Percentiles rank a stretch among this genome's conserved stretches.
These are phyloP conservation scores for Paratinospora sagittata DNA, from an alignment of 164 flowering plant species.

Conservation along the genomic window DNA sequence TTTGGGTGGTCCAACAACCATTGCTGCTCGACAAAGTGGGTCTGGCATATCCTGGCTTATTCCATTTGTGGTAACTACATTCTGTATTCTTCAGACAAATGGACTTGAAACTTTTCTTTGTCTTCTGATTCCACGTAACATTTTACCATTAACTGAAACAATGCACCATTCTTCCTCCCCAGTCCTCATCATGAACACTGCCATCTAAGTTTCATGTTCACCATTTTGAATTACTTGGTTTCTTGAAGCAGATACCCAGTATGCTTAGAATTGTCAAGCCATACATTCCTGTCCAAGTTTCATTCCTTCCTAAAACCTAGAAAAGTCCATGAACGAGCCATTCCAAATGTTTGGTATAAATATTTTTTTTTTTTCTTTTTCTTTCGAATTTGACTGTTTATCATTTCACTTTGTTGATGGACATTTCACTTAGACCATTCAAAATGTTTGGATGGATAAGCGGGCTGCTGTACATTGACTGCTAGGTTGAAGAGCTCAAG, in stretches of 20 bases:
- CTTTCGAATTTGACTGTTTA: not conserved
- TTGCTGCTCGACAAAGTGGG: constrained; percentile 99
- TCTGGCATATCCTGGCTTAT: constrained; percentile 91
- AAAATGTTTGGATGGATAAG: not conserved
- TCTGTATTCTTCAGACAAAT: too few species aligned
- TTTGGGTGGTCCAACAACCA: too few species aligned
- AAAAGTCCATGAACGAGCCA: too few species aligned
- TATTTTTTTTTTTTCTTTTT: not conserved
- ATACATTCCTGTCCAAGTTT: too few species aligned
- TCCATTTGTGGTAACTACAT: constrained; percentile 96
- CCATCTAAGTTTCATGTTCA: too few species aligned
- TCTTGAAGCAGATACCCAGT: too few species aligned
- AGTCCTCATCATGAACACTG: too few species aligned
- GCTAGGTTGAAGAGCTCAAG: not conserved
- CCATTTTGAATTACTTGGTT: too few species aligned
- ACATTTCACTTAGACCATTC: not conserved
- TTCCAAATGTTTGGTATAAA: not conserved
- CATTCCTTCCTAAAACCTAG: too few species aligned
- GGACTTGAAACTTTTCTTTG: not conserved
- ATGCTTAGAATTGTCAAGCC: too few species aligned
- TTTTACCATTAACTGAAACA: not conserved
- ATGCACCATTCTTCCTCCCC: too few species aligned
- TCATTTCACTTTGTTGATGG: not conserved
- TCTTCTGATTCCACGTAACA: not conserved
- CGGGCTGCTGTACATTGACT: not conserved